Conservation (phyloP, 345 rosid species). For the Salix suchowensis region DNA sequence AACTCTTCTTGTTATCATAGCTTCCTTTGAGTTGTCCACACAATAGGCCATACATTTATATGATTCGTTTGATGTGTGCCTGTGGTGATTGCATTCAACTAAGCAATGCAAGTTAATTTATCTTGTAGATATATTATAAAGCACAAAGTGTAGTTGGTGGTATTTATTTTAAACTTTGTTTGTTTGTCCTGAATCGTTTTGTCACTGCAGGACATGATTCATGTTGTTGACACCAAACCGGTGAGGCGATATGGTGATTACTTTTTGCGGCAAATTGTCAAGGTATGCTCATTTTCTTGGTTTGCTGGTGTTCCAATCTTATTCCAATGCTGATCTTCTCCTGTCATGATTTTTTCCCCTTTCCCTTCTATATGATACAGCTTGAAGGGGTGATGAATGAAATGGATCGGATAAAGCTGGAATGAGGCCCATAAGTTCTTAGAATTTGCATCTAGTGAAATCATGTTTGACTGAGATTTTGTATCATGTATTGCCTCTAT, state of each 20-base stretch:
- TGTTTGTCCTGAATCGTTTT: not conserved
- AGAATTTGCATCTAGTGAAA: not conserved
- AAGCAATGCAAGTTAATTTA: not conserved
- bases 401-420: slow-evolving; percentile 76
- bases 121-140: not conserved
- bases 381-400: slow-evolving; percentile 85
- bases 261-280: slow-evolving; percentile 90
- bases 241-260: slow-evolving; percentile 75
- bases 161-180: not conserved
- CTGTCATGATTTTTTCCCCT: not conserved
- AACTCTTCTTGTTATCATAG: not conserved
- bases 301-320: too few species aligned
- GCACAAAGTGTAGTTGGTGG: not conserved
- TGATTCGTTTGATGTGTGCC: not conserved
- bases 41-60: not conserved
- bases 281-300: slow-evolving; percentile 37
- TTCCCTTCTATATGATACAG: slow-evolving; percentile 28
- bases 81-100: not conserved
- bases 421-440: slow-evolving; percentile 26
- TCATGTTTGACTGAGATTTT: not conserved
- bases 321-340: not conserved
- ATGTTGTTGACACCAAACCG: slow-evolving; percentile 69
- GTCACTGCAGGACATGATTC: slow-evolving; percentile 74
- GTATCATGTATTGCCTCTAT: not conserved
- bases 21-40: not conserved